Evolutionary conservation across 768 basidiomycete species (phyloP), one percentile per base, ranked within the genome.

Genomic region (Naganishia antarctica): DNA sequence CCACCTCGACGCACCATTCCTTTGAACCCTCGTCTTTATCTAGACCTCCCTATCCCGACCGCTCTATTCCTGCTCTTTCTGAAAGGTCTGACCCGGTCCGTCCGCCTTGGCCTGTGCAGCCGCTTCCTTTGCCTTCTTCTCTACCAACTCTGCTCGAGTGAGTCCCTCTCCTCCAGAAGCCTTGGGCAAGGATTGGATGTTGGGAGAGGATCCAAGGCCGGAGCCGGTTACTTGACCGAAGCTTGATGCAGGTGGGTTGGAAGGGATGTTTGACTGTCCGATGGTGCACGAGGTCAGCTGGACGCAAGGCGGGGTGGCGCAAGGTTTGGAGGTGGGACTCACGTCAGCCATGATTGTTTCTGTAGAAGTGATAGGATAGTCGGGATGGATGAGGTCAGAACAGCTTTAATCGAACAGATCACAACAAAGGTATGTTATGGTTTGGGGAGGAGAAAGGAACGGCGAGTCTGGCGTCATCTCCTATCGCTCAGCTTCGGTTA

Each of bases 101-200:
- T 61, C 51, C 21, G 45, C 57, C 60, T 61, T 48, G 12, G 44
- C 58, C 44, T 47, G 28, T 31, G 49, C 47, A 18, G 46, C 60
- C 8, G 61, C 66, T 34, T 66, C 66, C 21, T 41, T 48, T 3
- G 62, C 66, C 60, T 66, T 67, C 63, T 64, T 69, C 59, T 64
- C 68, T 6, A 41, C 66, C 44, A 71, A 62, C 59, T 71, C 61
- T 12, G 66, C 70, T 12, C 70, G 60, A 18, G 70, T 71, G 37
- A 71, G 13, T 3, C 70, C 70, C 31, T 68, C 67, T 13, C 68
- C 68, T 26, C 65, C 66, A 16, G 49, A 31, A 6, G 66, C 21
- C 50, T 64, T 66, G 26, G 68, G 68, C 26, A 71, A 60, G 8
- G 50, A 45, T 41, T 65, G 49, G 32, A 71, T 68, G 57, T 65